These are phyloP conservation scores for Hippophae gyantsensis DNA, from an alignment of 306 rosid species.

Conservation along the genomic window DNA sequence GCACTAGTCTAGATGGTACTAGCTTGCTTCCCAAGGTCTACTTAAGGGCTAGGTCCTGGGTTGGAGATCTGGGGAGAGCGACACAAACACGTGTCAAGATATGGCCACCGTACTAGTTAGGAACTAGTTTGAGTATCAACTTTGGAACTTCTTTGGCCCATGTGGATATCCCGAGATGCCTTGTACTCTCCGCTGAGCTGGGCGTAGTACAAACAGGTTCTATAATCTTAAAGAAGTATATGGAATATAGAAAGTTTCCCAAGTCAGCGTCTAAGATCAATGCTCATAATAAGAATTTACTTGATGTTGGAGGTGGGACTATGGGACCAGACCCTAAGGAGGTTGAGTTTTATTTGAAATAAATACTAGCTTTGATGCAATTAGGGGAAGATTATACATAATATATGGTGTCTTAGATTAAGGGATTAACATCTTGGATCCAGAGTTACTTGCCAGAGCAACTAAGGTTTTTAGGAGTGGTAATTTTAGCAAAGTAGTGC, in stretches of 20 bases:
- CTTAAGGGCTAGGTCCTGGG: no score
- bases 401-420: constrained; percentile 79
- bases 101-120: no score
- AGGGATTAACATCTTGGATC: constrained; percentile 67
- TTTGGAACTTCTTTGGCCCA: no score
- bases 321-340: constrained; percentile 88
- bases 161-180: no score
- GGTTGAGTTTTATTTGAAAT: constrained; percentile 77
- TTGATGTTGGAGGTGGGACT: constrained; percentile 58
- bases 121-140: no score
- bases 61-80: no score
- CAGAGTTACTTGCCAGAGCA: constrained; percentile 74
- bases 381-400: constrained; percentile 89
- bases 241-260: constrained; percentile 79
- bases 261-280: constrained; percentile 69
- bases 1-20: no score
- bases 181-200: no score
- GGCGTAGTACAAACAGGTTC: no score
- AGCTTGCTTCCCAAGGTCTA: no score
- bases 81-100: no score
- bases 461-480: constrained; percentile 87
- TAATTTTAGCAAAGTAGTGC: constrained; percentile 73
- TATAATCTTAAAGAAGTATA: constrained; percentile 63
- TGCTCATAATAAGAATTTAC: constrained; percentile 63
- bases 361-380: constrained; percentile 71